phyloP scores from a whole-genome alignment of 2,329 filamentous ascomycete genomes.

The Colletotrichum sp. region DNA sequence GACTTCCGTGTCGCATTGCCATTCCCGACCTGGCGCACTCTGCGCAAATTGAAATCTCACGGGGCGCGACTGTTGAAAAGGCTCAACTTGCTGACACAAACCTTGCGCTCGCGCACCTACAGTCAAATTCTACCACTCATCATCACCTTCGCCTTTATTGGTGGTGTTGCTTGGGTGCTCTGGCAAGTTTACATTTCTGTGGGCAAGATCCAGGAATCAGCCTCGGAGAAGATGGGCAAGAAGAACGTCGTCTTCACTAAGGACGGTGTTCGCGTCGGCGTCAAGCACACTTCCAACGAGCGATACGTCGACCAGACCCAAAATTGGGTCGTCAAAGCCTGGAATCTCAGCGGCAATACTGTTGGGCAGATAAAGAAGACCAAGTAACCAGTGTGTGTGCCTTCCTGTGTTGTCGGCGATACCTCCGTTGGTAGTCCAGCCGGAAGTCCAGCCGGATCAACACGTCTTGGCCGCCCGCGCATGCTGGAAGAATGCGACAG shows the following conservation, averaged over 20 bases:
- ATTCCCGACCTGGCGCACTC: neutral
- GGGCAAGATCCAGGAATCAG: constrained; percentile 68
- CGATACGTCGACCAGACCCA: constrained; percentile 78
- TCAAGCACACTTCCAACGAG: constrained; percentile 72
- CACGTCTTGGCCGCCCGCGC: neutral
- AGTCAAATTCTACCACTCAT: constrained; percentile 71
- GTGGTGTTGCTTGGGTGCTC: constrained; percentile 65
- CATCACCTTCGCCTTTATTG: constrained; percentile 64
- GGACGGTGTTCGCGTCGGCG: constrained; percentile 74
- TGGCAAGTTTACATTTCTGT: constrained; percentile 77
- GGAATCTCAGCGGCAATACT: constrained; percentile 56
- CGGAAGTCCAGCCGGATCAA: neutral
- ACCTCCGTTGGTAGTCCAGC: neutral
- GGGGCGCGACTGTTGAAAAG: neutral
- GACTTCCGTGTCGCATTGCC: neutral
- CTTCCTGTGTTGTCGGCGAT: neutral
- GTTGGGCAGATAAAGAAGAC: constrained; percentile 21
- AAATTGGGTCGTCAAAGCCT: constrained; percentile 69
- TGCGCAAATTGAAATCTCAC: neutral
- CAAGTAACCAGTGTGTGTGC: neutral
- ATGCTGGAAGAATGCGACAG: neutral
- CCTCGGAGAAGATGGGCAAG: constrained; percentile 73
- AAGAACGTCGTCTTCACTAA: constrained; percentile 79
- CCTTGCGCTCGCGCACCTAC: neutral
- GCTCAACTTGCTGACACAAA: neutral